These are phyloP conservation scores for Salmacisia buchloeana DNA, from an alignment of 1,284 basidiomycete genomes.

Conservation along the genomic window DNA sequence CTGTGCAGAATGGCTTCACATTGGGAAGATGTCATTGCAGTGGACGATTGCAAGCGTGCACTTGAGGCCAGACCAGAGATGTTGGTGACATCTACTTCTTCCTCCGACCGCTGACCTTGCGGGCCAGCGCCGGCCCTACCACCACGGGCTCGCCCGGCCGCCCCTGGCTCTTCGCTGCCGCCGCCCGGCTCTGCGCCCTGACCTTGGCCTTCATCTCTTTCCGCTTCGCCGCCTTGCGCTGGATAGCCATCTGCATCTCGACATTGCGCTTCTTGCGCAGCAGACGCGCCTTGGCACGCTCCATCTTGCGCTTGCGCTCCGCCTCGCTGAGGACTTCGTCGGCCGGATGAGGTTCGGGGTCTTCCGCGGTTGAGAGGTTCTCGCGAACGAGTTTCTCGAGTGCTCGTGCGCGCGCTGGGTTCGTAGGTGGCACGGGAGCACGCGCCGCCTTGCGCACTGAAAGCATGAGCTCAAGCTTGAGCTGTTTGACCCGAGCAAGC, in stretches of 20 bases:
- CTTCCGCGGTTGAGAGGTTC: not conserved
- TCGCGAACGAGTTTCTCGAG: not conserved
- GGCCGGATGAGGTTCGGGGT: not conserved
- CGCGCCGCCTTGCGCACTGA: not conserved
- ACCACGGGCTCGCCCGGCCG: not conserved
- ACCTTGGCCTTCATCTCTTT: not conserved
- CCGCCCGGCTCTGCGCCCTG: not conserved
- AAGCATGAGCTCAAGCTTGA: not conserved
- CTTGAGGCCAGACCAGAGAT: not conserved
- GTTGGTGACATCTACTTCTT: not conserved
- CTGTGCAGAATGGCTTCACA: not conserved
- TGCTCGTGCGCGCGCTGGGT: not conserved
- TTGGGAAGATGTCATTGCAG: not conserved
- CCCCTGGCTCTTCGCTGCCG: not conserved
- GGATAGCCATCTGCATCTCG: conserved; percentile 4
- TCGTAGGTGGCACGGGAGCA: not conserved
- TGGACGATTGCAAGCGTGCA: too few relatives aligned
- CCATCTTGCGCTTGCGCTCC: not conserved
- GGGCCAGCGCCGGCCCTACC: not conserved
- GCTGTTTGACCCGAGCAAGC: not conserved
- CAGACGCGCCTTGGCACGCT: not conserved
- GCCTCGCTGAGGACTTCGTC: not conserved
- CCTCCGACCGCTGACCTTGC: not conserved
- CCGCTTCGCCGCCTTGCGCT: not conserved
- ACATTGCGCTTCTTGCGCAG: not conserved